These are phyloP conservation scores for Silene latifolia DNA, from an alignment of 148 eudicot species.

Conservation along the genomic window DNA sequence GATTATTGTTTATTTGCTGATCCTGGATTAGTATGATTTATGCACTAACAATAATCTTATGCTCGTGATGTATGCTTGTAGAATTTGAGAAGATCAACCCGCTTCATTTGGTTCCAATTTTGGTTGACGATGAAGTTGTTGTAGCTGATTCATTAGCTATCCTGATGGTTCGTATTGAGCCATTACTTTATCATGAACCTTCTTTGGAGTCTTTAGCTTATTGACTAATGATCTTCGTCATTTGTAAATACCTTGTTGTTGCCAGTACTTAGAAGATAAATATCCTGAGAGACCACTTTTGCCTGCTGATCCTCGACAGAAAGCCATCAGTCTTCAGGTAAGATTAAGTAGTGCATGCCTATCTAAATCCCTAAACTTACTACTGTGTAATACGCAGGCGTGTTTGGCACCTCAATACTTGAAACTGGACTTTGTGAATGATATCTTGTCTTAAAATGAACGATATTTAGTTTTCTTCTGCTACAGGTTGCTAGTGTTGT, in stretches of 20 bases:
- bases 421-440: neutral
- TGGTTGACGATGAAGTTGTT: conserved; percentile 53
- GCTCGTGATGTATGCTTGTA: conserved; percentile 22
- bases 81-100: conserved; percentile 65
- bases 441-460: neutral
- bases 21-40: neutral
- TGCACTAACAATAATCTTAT: too few species aligned
- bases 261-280: conserved; percentile 63
- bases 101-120: conserved; percentile 49
- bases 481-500: conserved; percentile 38
- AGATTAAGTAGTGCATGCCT: neutral
- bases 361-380: too few species aligned
- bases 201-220: neutral
- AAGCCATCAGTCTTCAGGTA: conserved; percentile 61
- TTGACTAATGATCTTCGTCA: neutral
- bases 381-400: neutral
- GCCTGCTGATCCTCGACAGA: conserved; percentile 41
- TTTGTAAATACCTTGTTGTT: conserved; percentile 2
- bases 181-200: neutral
- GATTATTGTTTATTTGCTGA: neutral
- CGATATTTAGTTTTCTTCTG: conserved; percentile 1
- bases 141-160: conserved; percentile 65
- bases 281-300: conserved; percentile 50
- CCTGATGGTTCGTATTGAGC: conserved; percentile 44
- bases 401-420: neutral